Base-by-base conservation (phyloP, 177 flowering plant species). In the Vitis hybrid region DNA sequence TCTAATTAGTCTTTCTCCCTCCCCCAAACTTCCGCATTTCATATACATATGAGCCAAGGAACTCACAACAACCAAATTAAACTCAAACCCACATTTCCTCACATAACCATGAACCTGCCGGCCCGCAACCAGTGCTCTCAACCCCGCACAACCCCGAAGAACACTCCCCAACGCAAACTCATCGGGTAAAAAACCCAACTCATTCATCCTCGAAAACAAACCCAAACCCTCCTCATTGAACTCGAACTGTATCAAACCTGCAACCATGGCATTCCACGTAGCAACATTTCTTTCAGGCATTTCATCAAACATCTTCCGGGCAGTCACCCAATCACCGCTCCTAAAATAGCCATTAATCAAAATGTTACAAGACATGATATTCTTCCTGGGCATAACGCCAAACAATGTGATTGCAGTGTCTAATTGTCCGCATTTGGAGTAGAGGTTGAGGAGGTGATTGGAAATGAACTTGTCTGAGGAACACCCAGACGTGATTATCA, bases 31-130 rank as follows among this genome's bases (percentile, higher is more conserved):
- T 26, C 87, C 86, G 70, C 82, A 84, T 72, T 82, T 94, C 87
- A 89, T 90, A 72, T 94, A 92, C 98, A 92, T 90, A 75, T 92
- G 96, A 68, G 97, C 90, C 63, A 91, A 73, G 22, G 98, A 89
- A 72, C 87, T 87, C 57, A 89, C 91, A 60, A 91, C 93, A 49
- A 87, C 85, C 78, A 89, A 60, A 85, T 86, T 57, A 4, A 65
- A 50, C 58, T 79, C 86, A 67, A 86, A 77, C 67, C 95, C 94
- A 62, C 78, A 75, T 73, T 85, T 90, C 59, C 80, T 60, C n/a
- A 66, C 86, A 72, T 79, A 84, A 15, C 74, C 80, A 80, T 91
- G 98, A 68, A 91, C 78, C 76, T 90, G 94, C 68, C 53, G 56
- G 49, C 98, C 97, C 7, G 66, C 74, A 12, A 14, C 51, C 65